phyloP scores from a whole-genome alignment of 1,284 basidiomycete genomes.

The Takashimella tepidaria region DNA sequence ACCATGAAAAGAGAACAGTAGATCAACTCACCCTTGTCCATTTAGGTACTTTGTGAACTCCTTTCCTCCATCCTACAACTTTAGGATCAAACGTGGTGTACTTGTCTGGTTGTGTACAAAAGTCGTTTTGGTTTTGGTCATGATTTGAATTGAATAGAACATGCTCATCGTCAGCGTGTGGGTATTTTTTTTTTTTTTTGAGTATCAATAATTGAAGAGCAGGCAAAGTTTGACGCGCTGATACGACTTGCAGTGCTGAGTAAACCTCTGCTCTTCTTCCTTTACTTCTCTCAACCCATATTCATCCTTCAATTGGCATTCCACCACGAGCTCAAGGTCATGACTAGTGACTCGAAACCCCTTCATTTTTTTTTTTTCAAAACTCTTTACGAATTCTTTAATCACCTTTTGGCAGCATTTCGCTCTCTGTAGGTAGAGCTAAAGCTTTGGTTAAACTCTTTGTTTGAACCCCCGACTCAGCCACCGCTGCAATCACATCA shows the following conservation, averaged over 20 bases:
- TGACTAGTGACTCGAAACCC: too few species aligned
- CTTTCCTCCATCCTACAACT: constrained; percentile 74
- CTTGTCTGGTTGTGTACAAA: too few species aligned
- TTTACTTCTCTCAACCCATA: background rate
- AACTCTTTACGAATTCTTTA: constrained; percentile 17
- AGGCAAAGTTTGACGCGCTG: too few species aligned
- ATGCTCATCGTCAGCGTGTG: too few species aligned
- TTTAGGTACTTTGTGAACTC: constrained; percentile 93
- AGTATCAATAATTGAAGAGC: too few species aligned
- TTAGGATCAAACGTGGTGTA: constrained; percentile 84
- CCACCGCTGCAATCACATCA: constrained; percentile 81
- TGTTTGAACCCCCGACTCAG: constrained; percentile 72
- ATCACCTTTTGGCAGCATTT: constrained; percentile 50
- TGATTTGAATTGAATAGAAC: too few species aligned
- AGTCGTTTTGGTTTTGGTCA: too few species aligned
- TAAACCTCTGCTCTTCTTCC: background rate
- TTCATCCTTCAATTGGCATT: constrained; percentile 2
- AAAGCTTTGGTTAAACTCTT: constrained; percentile 44
- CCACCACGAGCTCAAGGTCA: background rate
- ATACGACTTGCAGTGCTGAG: too few species aligned
- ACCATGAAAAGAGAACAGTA: too few species aligned
- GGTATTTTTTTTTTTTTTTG: too few species aligned
- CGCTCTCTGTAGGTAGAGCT: constrained; percentile 43
- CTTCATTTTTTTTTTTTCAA: too few species aligned
- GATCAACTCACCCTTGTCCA: constrained; percentile 77